These are phyloP conservation scores for Alternaria sp. DNA, from an alignment of 2,329 filamentous ascomycete genomes.

Conservation along the genomic window DNA sequence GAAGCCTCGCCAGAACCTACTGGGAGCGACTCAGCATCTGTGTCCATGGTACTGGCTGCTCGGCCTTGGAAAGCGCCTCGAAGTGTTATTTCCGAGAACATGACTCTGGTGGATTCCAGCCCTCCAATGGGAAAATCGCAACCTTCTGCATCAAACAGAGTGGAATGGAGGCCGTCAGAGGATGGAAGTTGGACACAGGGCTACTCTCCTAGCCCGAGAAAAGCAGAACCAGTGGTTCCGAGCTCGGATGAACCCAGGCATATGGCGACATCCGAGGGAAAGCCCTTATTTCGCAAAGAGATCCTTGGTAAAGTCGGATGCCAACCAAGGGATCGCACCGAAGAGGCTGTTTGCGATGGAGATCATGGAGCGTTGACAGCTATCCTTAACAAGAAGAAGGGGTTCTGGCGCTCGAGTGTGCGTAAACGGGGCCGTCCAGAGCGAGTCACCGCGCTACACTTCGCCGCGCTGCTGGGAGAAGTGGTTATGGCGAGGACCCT, in stretches of 20 bases:
- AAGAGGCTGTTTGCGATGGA: conserved; percentile 28
- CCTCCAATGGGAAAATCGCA: not conserved
- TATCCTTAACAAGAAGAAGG: conserved; percentile 25
- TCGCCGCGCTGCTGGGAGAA: conserved; percentile 33
- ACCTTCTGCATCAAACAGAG: not conserved
- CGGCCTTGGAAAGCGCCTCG: not conserved
- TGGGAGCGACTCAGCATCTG: not conserved
- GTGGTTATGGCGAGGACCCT: conserved; percentile 29
- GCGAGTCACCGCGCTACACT: conserved; percentile 32
- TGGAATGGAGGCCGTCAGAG: not conserved
- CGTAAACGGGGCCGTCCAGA: conserved; percentile 25
- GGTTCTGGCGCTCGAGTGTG: conserved; percentile 27
- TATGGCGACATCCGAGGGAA: not conserved
- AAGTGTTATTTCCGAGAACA: not conserved
- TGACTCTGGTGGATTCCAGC: not conserved
- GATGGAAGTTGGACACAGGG: not conserved
- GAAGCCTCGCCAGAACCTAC: not conserved
- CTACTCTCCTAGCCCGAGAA: not conserved
- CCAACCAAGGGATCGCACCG: conserved; percentile 27
- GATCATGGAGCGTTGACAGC: conserved; percentile 14
- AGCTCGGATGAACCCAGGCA: not conserved
- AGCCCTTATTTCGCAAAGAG: conserved; percentile 19
- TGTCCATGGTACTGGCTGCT: not conserved
- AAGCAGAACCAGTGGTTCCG: not conserved
- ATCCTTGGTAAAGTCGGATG: conserved; percentile 29